Evolutionary conservation across 1,284 basidiomycete species (phyloP).

Genomic region (Irpex lacteus): DNA sequence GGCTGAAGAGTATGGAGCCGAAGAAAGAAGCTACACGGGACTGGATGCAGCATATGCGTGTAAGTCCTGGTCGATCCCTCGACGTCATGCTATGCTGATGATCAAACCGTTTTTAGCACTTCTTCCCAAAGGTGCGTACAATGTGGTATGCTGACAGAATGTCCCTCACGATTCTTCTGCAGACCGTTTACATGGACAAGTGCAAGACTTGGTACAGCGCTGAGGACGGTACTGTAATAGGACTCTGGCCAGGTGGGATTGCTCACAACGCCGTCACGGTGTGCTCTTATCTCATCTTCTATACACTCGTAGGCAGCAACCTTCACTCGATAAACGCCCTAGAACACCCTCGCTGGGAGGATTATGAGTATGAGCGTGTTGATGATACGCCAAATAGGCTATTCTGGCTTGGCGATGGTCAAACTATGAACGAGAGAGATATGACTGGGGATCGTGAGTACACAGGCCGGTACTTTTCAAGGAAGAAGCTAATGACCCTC

Average conservation of each 20-base stretch:
- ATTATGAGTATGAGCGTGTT: slow-evolving; percentile 51
- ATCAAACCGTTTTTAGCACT: slow-evolving; percentile 25
- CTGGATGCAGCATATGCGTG: slow-evolving; percentile 54
- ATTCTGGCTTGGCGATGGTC: slow-evolving; percentile 60
- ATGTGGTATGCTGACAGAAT: neutral
- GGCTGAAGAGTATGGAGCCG: slow-evolving; percentile 54
- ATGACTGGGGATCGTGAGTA: slow-evolving; percentile 45
- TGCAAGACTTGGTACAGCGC: slow-evolving; percentile 69
- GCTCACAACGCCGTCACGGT: neutral
- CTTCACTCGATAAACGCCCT: slow-evolving; percentile 50
- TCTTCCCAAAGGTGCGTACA: slow-evolving; percentile 43
- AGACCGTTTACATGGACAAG: slow-evolving; percentile 59
- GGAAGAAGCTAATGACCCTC: neutral
- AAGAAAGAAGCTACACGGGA: slow-evolving; percentile 55
- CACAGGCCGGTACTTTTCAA: no score
- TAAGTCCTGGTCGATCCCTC: slow-evolving; percentile 6
- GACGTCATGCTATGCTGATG: neutral
- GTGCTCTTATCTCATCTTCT: neutral
- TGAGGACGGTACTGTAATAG: slow-evolving; percentile 55
- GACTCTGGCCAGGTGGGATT: slow-evolving; percentile 55
- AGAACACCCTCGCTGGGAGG: slow-evolving; percentile 61
- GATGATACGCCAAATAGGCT: slow-evolving; percentile 46
- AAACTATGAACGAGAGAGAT: slow-evolving; percentile 41
- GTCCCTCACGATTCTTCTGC: neutral
- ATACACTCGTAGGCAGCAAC: slow-evolving; percentile 39